Evolutionary conservation across 2,329 filamentous ascomycete genomes (phyloP).

Genomic region (Penicillium crustosum): DNA sequence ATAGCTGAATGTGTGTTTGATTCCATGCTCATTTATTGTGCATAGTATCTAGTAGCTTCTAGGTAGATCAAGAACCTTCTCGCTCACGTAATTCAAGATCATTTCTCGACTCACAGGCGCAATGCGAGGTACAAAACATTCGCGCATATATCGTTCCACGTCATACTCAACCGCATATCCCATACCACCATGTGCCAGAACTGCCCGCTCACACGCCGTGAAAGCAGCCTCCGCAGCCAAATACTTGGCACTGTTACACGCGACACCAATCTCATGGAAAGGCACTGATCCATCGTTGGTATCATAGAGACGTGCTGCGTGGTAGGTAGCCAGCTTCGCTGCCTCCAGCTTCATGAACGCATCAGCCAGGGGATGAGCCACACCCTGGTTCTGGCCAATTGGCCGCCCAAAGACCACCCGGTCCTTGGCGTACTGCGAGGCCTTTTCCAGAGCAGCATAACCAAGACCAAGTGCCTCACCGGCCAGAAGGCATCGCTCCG

Average conservation of each 20-base stretch:
- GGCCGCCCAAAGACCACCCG: slow-evolving; percentile 60
- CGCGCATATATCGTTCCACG: slow-evolving; percentile 60
- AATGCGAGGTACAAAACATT: slow-evolving; percentile 60
- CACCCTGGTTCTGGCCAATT: slow-evolving; percentile 61
- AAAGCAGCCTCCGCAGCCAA: slow-evolving; percentile 61
- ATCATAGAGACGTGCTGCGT: slow-evolving; percentile 60
- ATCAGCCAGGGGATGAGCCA: slow-evolving; percentile 59
- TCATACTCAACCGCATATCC: slow-evolving; percentile 64
- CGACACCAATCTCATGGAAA: slow-evolving; percentile 60
- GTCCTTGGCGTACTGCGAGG: slow-evolving; percentile 64
- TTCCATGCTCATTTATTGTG: background rate
- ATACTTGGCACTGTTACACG: slow-evolving; percentile 70
- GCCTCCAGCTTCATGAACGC: slow-evolving; percentile 63
- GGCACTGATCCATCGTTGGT: slow-evolving; percentile 53
- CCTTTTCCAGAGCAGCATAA: slow-evolving; percentile 66
- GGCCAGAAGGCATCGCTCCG: slow-evolving; percentile 71
- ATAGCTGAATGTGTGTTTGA: background rate
- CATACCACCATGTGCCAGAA: slow-evolving; percentile 61
- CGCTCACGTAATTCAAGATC: slow-evolving; percentile 48
- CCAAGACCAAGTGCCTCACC: slow-evolving; percentile 79
- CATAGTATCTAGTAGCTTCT: slow-evolving; percentile 40
- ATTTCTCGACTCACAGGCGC: slow-evolving; percentile 58
- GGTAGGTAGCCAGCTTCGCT: slow-evolving; percentile 61
- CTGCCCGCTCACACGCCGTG: slow-evolving; percentile 58
- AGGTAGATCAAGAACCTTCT: slow-evolving; percentile 46